These are phyloP conservation scores for Neonectria sp. DNA, from an alignment of 2,329 filamentous ascomycete species.

Conservation along the genomic window DNA sequence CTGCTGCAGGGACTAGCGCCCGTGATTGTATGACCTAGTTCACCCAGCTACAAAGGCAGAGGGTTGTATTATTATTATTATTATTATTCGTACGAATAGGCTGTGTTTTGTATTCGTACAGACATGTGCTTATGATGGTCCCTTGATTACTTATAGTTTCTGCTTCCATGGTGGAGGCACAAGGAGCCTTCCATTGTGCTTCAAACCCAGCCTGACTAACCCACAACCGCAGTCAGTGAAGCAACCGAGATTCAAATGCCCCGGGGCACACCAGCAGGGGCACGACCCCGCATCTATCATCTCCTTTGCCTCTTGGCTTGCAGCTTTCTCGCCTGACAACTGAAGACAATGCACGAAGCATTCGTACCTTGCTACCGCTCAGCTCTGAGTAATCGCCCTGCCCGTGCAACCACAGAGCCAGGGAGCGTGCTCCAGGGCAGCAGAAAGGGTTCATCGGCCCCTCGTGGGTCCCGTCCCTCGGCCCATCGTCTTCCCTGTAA, in stretches of 20 bases:
- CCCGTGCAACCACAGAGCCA: background rate
- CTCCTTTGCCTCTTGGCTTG: constrained; percentile 15
- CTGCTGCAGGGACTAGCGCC: constrained; percentile 22
- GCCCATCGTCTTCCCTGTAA: background rate
- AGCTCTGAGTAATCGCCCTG: background rate
- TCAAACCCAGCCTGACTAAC: too few relatives aligned
- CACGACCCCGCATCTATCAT: constrained; percentile 27
- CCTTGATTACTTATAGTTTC: background rate
- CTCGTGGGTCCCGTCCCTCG: background rate
- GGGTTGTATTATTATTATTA: too few relatives aligned
- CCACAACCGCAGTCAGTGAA: background rate
- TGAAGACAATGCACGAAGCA: background rate
- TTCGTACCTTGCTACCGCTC: background rate
- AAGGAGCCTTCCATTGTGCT: background rate
- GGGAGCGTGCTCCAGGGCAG: background rate
- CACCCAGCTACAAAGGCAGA: background rate
- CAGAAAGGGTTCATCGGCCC: background rate
- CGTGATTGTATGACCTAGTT: constrained; percentile 2
- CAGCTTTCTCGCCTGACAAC: constrained; percentile 9
- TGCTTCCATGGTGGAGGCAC: background rate
- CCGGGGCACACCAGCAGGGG: constrained; percentile 16
- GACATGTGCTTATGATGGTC: background rate
- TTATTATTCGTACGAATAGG: background rate
- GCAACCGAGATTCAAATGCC: constrained; percentile 22
- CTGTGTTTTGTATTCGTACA: background rate